Evolutionary conservation across 192 early-diverging fungal species (phyloP), one percentile per base, ranked within the genome.

Genomic region (Coemansia sp.): DNA sequence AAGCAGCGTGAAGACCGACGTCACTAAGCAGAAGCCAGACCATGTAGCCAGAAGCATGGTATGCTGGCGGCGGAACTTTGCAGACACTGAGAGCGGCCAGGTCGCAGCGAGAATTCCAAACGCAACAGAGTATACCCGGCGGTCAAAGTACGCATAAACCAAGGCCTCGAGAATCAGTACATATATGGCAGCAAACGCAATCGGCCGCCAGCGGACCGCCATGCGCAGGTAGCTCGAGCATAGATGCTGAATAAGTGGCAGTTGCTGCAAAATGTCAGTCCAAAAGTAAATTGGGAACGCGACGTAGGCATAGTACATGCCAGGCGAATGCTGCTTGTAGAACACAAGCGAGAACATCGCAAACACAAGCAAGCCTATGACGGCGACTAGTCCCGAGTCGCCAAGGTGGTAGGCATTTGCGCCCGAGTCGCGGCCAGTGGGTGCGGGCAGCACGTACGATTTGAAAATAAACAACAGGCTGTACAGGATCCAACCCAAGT

Each of bases 211-310:
- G 70, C 72, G 68, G 35, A 61, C 47, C 37, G 56, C 13, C 50
- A 60, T 4, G 20, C 59, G 62, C 32, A 58, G 20, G 30, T 76
- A 79, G 52, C n/a, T 59, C 22, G 66, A 62, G 27, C 47, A 68
- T 56, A 61, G 85, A 65, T 66, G 59, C 49, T 67, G 68, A 16
- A 80, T 58, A 47, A 82, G 68, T 12, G 68, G 67, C 10, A 61
- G 34, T 20, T 82, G 73, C n/a, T 79, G 65, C 11, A 86, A 32
- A 9, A 87, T 73, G 16, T 89, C 84, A 34, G 84, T 82, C 94
- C 94, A 98, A 73, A 98, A 94, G 66, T 82, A 93, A 0, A 92
- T 76, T 0, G 94, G 94, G 80, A 98, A 96, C 4, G 88, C 85
- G 8, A 86, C 80, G 44, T 98, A 98, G 0, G 87, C 87, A 74